Conservation (phyloP, 306 rosid genomes). For the Arachis stenosperma region DNA sequence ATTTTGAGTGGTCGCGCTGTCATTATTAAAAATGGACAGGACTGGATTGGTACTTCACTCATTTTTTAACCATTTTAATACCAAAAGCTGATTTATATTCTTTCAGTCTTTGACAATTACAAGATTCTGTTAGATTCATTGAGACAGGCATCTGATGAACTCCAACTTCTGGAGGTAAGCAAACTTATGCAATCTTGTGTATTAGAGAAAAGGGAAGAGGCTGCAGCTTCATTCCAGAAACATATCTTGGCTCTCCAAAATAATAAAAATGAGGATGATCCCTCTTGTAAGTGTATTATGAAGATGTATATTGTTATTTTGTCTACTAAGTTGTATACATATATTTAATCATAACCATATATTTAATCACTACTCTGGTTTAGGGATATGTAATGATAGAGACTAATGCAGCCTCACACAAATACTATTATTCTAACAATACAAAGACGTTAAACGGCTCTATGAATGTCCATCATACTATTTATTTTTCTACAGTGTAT, state of each 20-base stretch:
- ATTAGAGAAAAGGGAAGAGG: constrained; percentile 77
- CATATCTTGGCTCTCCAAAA: constrained; percentile 72
- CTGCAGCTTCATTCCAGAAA: constrained; percentile 74
- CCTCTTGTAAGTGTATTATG: constrained; percentile 51
- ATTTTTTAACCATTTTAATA: constrained; percentile 28
- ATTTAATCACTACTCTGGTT: no score
- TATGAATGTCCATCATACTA: constrained; percentile 22
- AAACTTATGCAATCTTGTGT: constrained; percentile 25
- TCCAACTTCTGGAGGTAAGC: constrained; percentile 84
- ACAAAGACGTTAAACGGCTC: background rate
- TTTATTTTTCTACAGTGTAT: constrained; percentile 17
- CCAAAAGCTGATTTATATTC: constrained; percentile 18
- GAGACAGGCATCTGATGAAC: constrained; percentile 82
- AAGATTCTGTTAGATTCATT: constrained; percentile 72
- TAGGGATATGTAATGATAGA: no score
- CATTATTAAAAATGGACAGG: no score
- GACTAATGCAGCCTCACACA: no score
- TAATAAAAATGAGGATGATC: constrained; percentile 49
- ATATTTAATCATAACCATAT: no score
- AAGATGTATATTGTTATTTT: constrained; percentile 14
- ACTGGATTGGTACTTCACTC: no score
- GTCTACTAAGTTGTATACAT: background rate
- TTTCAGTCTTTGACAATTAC: constrained; percentile 61
- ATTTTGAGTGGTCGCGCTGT: no score
- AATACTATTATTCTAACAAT: constrained; percentile 10